Evolutionary conservation across 140 eudicot genomes (phyloP).

Genomic region (Ambrosia hybrid): DNA sequence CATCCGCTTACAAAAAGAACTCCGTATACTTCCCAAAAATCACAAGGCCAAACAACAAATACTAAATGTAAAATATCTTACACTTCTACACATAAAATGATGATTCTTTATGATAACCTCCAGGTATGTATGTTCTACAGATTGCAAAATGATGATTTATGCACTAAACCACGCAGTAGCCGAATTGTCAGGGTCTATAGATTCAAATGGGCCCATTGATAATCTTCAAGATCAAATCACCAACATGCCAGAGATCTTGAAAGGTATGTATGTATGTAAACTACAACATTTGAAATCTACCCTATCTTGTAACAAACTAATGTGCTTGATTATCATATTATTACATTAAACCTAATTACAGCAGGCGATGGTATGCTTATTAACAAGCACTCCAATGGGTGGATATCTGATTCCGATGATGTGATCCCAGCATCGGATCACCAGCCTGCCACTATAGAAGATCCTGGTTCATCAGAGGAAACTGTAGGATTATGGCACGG

Average conservation of each 20-base stretch:
- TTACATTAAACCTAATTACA: slow-evolving; percentile 8
- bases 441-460: slow-evolving; percentile 7
- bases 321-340: not conserved
- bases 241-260: slow-evolving; percentile 8
- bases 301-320: not conserved
- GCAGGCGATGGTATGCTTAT: slow-evolving; percentile 16
- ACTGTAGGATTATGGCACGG: slow-evolving; percentile 17
- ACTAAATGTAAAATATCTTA: slow-evolving; percentile 18
- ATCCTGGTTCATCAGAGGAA: slow-evolving; percentile 9
- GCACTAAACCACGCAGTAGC: slow-evolving; percentile 24
- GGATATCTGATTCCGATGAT: slow-evolving; percentile 21
- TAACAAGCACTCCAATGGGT: slow-evolving; percentile 24
- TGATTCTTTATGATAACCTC: not conserved
- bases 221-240: slow-evolving; percentile 13
- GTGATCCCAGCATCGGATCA: too few species aligned
- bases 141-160: slow-evolving; percentile 31
- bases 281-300: not conserved
- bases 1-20: slow-evolving; percentile 24
- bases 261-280: not conserved
- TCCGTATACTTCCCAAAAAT: slow-evolving; percentile 27
- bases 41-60: slow-evolving; percentile 29
- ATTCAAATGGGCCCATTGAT: slow-evolving; percentile 7
- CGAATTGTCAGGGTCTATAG: not conserved
- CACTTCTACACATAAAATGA: not conserved
- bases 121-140: not conserved